phyloP scores from a whole-genome alignment of 2,329 filamentous ascomycete genomes.

The Clonostachys byssicola region DNA sequence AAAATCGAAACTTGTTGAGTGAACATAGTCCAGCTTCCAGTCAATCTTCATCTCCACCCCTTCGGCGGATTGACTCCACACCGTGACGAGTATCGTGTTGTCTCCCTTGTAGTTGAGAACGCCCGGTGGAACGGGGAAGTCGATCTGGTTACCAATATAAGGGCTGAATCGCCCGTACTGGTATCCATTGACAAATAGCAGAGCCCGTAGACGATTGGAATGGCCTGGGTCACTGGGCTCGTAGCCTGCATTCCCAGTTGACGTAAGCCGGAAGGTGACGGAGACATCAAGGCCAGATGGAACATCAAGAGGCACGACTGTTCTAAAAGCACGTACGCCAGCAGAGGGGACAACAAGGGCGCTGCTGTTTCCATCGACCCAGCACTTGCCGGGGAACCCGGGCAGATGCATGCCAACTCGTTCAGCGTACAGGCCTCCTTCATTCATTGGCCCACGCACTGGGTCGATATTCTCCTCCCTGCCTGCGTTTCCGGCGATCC shows the following conservation, averaged over 20 bases:
- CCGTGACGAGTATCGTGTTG: slow-evolving; percentile 51
- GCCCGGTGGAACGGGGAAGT: slow-evolving; percentile 56
- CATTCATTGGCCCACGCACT: slow-evolving; percentile 49
- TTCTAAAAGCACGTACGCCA: slow-evolving; percentile 52
- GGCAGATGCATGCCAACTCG: slow-evolving; percentile 56
- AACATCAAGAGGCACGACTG: slow-evolving; percentile 42
- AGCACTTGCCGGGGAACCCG: slow-evolving; percentile 42
- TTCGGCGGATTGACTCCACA: slow-evolving; percentile 54
- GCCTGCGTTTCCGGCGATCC: slow-evolving; percentile 52
- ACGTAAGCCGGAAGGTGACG: slow-evolving; percentile 48
- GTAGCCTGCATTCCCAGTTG: slow-evolving; percentile 34
- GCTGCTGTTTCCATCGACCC: slow-evolving; percentile 26
- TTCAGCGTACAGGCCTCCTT: slow-evolving; percentile 55
- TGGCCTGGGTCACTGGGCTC: slow-evolving; percentile 14
- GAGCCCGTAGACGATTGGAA: slow-evolving; percentile 36
- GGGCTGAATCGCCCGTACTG: slow-evolving; percentile 59
- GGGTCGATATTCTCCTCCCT: slow-evolving; percentile 49
- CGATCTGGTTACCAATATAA: slow-evolving; percentile 55
- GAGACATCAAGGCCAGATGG: slow-evolving; percentile 49
- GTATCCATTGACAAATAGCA: slow-evolving; percentile 62
- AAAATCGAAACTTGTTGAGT: slow-evolving; percentile 47
- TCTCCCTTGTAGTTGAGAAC: slow-evolving; percentile 52
- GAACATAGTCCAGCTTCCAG: slow-evolving; percentile 48
- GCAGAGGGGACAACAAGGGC: slow-evolving; percentile 38
- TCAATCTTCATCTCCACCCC: slow-evolving; percentile 44